phyloP scores from a whole-genome alignment of 2,329 filamentous ascomycete species.

The Cladosporium sp. region DNA sequence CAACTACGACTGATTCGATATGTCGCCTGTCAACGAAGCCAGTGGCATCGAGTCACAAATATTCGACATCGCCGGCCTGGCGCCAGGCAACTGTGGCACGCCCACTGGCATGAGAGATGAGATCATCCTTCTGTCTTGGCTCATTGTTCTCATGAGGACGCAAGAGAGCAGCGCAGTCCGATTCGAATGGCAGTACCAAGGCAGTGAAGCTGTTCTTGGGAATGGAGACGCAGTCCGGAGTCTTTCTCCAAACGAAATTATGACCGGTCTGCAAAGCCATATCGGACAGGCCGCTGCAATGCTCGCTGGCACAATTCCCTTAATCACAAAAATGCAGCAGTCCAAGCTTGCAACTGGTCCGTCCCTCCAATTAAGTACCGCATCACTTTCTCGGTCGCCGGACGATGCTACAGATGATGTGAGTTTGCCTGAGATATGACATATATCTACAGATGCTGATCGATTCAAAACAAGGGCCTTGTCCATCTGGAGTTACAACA shows the following conservation, averaged over 20 bases:
- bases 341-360: background rate
- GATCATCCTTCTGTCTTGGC: slow-evolving; percentile 46
- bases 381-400: slow-evolving; percentile 1
- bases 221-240: slow-evolving; percentile 24
- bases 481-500: slow-evolving; percentile 2
- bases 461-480: background rate
- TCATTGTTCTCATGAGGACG: slow-evolving; percentile 46
- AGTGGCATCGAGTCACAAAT: background rate
- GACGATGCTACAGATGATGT: slow-evolving; percentile 16
- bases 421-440: background rate
- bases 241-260: slow-evolving; percentile 38
- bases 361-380: slow-evolving; percentile 18
- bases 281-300: slow-evolving; percentile 32
- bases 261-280: slow-evolving; percentile 37
- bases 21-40: slow-evolving; percentile 6
- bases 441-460: background rate
- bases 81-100: slow-evolving; percentile 27
- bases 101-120: slow-evolving; percentile 44
- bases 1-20: background rate
- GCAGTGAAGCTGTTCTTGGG: slow-evolving; percentile 20
- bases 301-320: slow-evolving; percentile 27
- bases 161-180: slow-evolving; percentile 41
- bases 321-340: slow-evolving; percentile 24
- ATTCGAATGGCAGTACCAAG: slow-evolving; percentile 44
- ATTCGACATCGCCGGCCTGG: slow-evolving; percentile 30